These are phyloP conservation scores for Hymenoscyphus fraxineus DNA, from an alignment of 2,329 filamentous ascomycete genomes.

Conservation along the genomic window DNA sequence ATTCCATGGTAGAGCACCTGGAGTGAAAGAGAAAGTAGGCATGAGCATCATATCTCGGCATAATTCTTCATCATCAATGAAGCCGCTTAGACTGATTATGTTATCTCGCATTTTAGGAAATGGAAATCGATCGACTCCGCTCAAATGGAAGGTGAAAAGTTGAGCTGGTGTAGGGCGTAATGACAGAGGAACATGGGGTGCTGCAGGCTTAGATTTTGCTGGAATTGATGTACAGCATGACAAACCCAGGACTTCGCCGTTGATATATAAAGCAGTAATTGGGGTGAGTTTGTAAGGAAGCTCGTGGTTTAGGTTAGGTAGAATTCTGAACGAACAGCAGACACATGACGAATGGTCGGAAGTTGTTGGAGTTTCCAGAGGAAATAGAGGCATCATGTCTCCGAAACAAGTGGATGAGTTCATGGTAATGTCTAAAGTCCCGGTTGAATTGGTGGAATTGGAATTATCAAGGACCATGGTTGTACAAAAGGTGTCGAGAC, in stretches of 20 bases:
- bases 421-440: no score
- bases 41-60: conserved; percentile 13
- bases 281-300: neutral
- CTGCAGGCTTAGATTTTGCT: conserved; percentile 4
- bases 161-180: conserved; percentile 17
- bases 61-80: conserved; percentile 15
- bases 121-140: conserved; percentile 23
- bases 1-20: conserved; percentile 6
- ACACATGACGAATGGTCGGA: neutral
- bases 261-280: conserved; percentile 3
- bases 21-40: conserved; percentile 6
- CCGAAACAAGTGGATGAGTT: neutral
- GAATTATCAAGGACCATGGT: neutral
- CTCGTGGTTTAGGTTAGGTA: neutral
- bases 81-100: conserved; percentile 16
- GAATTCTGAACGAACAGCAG: neutral
- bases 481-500: neutral
- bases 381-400: neutral
- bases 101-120: conserved; percentile 14
- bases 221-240: conserved; percentile 12
- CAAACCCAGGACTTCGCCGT: conserved; percentile 19
- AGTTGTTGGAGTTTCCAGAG: neutral
- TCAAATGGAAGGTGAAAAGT: conserved; percentile 13
- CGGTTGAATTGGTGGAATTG: neutral
- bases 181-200: conserved; percentile 7